Conservation (phyloP, 306 rosid genomes). For the Sicyos edulis region DNA sequence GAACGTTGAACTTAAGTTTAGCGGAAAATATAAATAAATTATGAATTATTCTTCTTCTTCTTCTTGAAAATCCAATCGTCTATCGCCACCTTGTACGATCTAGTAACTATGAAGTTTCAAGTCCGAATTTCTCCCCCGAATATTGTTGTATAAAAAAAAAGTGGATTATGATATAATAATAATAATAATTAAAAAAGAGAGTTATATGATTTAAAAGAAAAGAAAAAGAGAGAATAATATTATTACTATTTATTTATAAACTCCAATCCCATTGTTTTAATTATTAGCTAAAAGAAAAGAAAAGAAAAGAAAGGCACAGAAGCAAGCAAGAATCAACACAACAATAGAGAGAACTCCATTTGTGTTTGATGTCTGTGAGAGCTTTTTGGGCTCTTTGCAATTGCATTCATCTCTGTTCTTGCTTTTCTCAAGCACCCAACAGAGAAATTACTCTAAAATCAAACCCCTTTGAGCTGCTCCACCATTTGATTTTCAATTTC, state of each 20-base stretch:
- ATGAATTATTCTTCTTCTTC: too few species aligned
- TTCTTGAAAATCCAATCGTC: too few species aligned
- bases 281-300: not conserved
- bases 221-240: too few species aligned
- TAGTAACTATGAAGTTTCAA: too few species aligned
- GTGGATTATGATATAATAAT: too few species aligned
- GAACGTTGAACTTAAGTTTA: too few species aligned
- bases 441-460: not conserved
- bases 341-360: not conserved
- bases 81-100: too few species aligned
- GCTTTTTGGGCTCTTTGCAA: not conserved
- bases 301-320: not conserved
- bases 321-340: not conserved
- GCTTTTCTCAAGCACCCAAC: conserved; percentile 14
- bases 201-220: too few species aligned
- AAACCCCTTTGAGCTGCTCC: not conserved
- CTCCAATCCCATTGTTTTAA: not conserved
- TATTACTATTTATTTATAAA: not conserved
- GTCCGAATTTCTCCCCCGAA: too few species aligned
- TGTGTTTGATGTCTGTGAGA: not conserved
- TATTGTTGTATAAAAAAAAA: too few species aligned
- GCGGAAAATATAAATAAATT: too few species aligned
- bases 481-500: not conserved
- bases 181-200: too few species aligned
- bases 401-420: conserved; percentile 1